Evolutionary conservation across 306 rosid species (phyloP), one percentile per base, ranked within the genome.

Genomic region (Quercus dentata): DNA sequence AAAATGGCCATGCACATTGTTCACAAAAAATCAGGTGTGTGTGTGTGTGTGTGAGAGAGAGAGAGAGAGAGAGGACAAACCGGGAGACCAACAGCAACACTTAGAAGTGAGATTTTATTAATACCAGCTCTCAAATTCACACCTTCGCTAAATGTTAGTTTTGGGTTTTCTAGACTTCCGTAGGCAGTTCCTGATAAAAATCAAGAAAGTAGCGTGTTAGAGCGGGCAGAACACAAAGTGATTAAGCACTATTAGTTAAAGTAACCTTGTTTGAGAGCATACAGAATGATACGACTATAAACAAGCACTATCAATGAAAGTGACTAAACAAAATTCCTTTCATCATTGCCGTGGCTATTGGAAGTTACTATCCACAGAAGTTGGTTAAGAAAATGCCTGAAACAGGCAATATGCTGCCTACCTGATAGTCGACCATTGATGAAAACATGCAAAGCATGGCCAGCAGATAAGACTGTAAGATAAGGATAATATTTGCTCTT

Each of bases 81-180:
- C 91, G 97, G 99, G 71, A 96, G 98, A 31, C 99, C 99, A 80
- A 96, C 99, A 21, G 98, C 98, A 76, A 93, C 90, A 75, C 99
- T 96, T 65, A 96, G 86, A 79, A 93, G 93, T 23, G 97, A 85
- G 82, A 96, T 96, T 83, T 87, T 86, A 90, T 96, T 96, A 83
- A 87, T 75, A 33, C 99, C 97, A 52, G 93, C 93, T 80, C 90
- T 89, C 84, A 96, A 90, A 58, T 84, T 89, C 88, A 96, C 94
- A 75, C 88, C 79, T 74, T 87, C 73, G 21, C 88, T 89, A 74
- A 90, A 91, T 76, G 98, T 93, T 74, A 96, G 74, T 82, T 93
- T 96, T 4, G 99, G 99, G 77, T 71, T 80, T 21, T 91, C 94
- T 74, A 93, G 81, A 83, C 99, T 93, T 89, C 99, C 98, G 58